A percentile compares a stretch with the other conserved stretches of the same genome.
These are phyloP conservation scores for Purshia tridentata DNA, from an alignment of 306 rosid species.

Conservation along the genomic window DNA sequence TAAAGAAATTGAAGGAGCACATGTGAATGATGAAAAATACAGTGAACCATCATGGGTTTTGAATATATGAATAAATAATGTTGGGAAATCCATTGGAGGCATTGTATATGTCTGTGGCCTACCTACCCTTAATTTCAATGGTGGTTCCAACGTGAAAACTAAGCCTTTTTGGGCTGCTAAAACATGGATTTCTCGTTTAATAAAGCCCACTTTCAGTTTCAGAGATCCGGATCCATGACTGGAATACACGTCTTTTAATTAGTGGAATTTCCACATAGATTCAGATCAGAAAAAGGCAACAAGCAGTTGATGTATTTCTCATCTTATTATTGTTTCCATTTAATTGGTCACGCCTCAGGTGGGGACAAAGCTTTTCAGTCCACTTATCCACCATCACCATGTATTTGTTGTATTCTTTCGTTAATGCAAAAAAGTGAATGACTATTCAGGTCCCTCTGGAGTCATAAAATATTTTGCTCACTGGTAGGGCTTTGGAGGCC, in stretches of 20 bases:
- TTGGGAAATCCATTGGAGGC: neutral
- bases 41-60: neutral
- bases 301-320: too few species aligned
- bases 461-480: neutral
- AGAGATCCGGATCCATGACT: neutral
- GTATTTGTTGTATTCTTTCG: neutral
- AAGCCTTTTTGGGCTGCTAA: neutral
- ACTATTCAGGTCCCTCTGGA: neutral
- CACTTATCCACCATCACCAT: neutral
- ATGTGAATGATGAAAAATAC: too few species aligned
- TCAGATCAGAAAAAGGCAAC: neutral
- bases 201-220: neutral
- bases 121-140: constrained; percentile 2
- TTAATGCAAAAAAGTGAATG: neutral
- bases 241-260: neutral
- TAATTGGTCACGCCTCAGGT: neutral
- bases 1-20: too few species aligned
- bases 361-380: neutral
- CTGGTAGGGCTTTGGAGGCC: neutral
- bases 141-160: neutral
- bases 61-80: neutral
- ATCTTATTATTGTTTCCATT: neutral
- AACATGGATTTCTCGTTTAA: neutral
- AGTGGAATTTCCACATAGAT: neutral
- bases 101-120: neutral